These are phyloP conservation scores for Galerina sulciceps DNA, from an alignment of 768 basidiomycete genomes.

Conservation along the genomic window DNA sequence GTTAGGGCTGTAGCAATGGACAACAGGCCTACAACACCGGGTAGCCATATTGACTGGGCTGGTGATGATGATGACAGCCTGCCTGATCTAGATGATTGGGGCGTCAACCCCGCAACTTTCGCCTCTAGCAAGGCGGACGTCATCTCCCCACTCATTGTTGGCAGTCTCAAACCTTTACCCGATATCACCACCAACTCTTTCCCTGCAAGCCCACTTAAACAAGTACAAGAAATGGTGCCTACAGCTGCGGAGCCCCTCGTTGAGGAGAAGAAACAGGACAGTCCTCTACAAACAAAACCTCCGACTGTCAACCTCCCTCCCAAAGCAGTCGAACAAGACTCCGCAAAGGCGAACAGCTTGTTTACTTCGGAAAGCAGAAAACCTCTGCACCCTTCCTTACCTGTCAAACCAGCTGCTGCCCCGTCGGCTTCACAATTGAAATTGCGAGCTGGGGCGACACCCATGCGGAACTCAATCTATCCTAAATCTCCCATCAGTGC, in stretches of 20 bases:
- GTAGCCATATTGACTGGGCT: conserved; percentile 88
- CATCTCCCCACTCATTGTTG: conserved; percentile 73
- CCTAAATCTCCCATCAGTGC: conserved; percentile 9
- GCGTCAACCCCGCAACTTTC: conserved; percentile 51
- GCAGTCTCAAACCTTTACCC: conserved; percentile 63
- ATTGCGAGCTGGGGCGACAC: conserved; percentile 22
- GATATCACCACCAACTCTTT: conserved; percentile 35
- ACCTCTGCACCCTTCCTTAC: conserved; percentile 49
- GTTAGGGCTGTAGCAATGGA: conserved; percentile 77
- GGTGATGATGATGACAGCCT: conserved; percentile 84
- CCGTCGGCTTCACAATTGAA: conserved; percentile 15
- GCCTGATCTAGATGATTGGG: conserved; percentile 89
- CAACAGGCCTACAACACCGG: conserved; percentile 69
- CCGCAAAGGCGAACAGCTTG: neutral
- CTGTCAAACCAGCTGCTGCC: conserved; percentile 45
- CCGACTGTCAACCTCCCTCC: neutral
- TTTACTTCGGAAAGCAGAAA: conserved; percentile 8
- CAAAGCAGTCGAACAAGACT: neutral
- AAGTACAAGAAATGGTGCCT: neutral
- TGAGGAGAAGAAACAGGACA: neutral
- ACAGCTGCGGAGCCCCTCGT: neutral
- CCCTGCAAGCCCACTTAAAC: conserved; percentile 18
- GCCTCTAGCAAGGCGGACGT: conserved; percentile 36
- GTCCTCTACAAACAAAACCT: neutral
- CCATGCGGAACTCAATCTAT: conserved; percentile 23